Base-by-base conservation (phyloP, 768 basidiomycete species). In the Suillus discolor region DNA sequence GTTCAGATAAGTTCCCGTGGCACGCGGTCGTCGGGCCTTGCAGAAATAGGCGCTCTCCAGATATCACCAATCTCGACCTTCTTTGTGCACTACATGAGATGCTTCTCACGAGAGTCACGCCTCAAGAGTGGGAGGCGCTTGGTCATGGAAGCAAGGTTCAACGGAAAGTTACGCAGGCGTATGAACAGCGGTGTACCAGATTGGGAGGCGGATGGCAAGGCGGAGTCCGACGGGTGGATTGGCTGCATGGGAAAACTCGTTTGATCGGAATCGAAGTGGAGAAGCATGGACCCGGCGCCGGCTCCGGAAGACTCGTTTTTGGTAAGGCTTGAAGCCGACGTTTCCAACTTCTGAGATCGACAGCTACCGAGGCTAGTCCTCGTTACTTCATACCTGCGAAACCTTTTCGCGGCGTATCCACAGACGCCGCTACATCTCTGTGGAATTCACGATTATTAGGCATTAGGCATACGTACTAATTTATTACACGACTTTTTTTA, bases 181-280 rank as follows among this genome's bases (percentile, higher is more conserved):
- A 90, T 69, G 85, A 90, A 73, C 81, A 82, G 67, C 79, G 89
- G 39, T 91, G 89, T 66, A 77, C 79, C 63, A 81, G 79, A 68
- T 81, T 84, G 88, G 87, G 87, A 34, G 88, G 85, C 2, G 88
- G 87, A 15, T 89, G 88, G 88, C 86, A 89, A 34, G 81, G 82
- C 23, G 89, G 89, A n/a, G 86, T 91, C 36, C 82, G 87, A 55
- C 78, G 89, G 59, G 74, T 90, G 16, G 89, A 91, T 76, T 90
- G 86, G 83, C 78, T 91, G 54, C 85, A 85, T 23, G 81, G 83
- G 39, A 89, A 87, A 71, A 88, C 85, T 39, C 77, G 80, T 55
- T 72, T 91, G 44, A 79, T 87, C 39, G 89, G 89, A 31, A 80
- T 91, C 67, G 87, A 89, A 70, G 81, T 88, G 65, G 82, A 84